A percentile compares a stretch with the other conserved stretches of the same genome.
These are phyloP conservation scores for Candida sakaeoensis DNA, from an alignment of 805 yeast genomes.

Conservation along the genomic window DNA sequence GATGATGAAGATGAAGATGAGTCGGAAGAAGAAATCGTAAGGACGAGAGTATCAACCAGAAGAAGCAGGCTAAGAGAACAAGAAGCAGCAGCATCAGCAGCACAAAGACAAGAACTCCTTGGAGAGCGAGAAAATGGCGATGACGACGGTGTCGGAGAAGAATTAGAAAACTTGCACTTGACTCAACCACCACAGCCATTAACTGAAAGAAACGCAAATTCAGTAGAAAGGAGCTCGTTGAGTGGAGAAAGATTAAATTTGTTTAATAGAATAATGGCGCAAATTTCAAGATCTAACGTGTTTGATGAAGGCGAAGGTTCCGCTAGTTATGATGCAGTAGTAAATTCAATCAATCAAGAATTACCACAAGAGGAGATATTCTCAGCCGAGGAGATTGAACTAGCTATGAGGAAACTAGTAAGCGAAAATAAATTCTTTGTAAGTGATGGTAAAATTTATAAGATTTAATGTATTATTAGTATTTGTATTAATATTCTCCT, in stretches of 20 bases:
- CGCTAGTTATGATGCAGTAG: constrained; percentile 29
- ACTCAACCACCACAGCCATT: constrained; percentile 22
- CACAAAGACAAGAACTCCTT: constrained; percentile 11
- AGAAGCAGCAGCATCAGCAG: constrained; percentile 6
- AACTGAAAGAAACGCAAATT: constrained; percentile 17
- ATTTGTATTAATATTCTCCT: too few relatives aligned
- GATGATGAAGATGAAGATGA: constrained; percentile 22
- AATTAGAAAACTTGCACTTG: constrained; percentile 28
- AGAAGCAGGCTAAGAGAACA: constrained; percentile 16
- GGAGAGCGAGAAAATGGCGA: constrained; percentile 13
- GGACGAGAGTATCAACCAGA: constrained; percentile 15
- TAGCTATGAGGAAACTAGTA: constrained; percentile 31
- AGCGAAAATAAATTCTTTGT: constrained; percentile 33
- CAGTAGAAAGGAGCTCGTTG: constrained; percentile 19
- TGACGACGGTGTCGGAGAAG: constrained; percentile 20
- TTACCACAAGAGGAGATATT: constrained; percentile 40
- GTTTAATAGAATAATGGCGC: constrained; percentile 29
- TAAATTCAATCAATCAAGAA: constrained; percentile 29
- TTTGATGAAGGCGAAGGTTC: constrained; percentile 30
- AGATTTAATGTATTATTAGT: constrained; percentile 18
- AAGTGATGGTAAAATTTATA: constrained; percentile 39
- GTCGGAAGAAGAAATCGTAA: constrained; percentile 21
- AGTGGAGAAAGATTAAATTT: constrained; percentile 30
- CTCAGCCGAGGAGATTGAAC: constrained; percentile 24
- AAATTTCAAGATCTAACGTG: constrained; percentile 27